Evolutionary conservation across 78 protist genomes (phyloP), one percentile per base, ranked within the genome.

Genomic region (Guillardia theta): DNA sequence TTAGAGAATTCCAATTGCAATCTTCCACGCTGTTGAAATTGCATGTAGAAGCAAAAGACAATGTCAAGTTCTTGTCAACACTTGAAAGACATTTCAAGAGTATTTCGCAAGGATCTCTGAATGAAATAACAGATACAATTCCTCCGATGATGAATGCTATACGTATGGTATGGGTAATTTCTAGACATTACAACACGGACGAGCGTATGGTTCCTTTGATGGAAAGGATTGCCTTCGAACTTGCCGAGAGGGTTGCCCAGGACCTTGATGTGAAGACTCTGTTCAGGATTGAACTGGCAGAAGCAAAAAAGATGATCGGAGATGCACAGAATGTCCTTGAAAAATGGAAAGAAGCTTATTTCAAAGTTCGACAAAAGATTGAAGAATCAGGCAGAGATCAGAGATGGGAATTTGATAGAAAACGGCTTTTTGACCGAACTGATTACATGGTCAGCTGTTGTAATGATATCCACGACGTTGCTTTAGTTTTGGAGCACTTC

Each of bases 131-230:
- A 36, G 98, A 97, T 70, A 94, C 97, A 27, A 48, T 98, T 0
- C 96, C 97, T 54, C 92, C 97, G 30, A 77, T 98, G 97, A 94
- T 98, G 96, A 95, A 48, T 3, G 98, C 98, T 18, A 87, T 98
- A 37, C 96, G 97, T 15, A 98, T 98, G 99, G 99, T 98, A 48
- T 98, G 99, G 99, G 93, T 97, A 62, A 96, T 98, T 92, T 96
- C 97, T 47, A 93, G 98, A 50, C 96, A 97, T 88, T 97, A 96
- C 96, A 96, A 96, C 95, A 94, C 95, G 21, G 98, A 97, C 78
- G 95, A 96, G 48, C 88, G 95, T 12, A 97, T 97, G 98, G 93
- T 90, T 43, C 97, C 97, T 0, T 95, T 97, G 39, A 54, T 97
- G 94, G 95, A 93, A 22, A 94, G 96, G 43, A 97, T 97, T 64